phyloP scores from a whole-genome alignment of 1,284 basidiomycete genomes.

The Rhodotorula sp. region DNA sequence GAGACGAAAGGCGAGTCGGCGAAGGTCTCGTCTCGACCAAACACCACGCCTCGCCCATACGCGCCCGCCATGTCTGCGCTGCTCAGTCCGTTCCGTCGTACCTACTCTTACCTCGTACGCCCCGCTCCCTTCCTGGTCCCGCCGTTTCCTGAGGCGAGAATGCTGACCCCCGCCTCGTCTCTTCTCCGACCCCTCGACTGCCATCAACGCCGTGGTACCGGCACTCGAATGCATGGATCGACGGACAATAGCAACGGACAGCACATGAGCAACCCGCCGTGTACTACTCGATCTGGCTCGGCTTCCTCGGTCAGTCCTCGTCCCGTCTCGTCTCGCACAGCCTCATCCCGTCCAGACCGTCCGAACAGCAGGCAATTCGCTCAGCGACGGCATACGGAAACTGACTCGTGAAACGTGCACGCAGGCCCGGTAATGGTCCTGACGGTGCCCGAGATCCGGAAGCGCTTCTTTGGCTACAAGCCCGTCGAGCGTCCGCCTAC shows the following conservation, averaged over 20 bases:
- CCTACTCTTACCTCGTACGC: conserved; percentile 37
- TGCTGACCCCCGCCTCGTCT: conserved; percentile 1
- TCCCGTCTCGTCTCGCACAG: neutral
- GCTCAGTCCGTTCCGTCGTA: conserved; percentile 29
- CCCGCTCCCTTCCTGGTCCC: too few species aligned
- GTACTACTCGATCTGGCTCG: conserved; percentile 80
- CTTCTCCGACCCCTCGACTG: neutral
- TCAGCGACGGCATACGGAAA: too few species aligned
- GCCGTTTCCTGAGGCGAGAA: neutral
- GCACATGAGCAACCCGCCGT: conserved; percentile 91
- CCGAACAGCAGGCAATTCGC: too few species aligned
- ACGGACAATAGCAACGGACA: conserved; percentile 61
- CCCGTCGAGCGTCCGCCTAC: conserved; percentile 73
- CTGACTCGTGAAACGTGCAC: too few species aligned
- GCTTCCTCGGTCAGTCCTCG: conserved; percentile 50
- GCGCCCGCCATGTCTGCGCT: conserved; percentile 28
- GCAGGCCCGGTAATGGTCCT: conserved; percentile 73
- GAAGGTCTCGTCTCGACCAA: too few species aligned
- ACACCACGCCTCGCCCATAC: neutral
- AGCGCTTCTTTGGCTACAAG: conserved; percentile 64
- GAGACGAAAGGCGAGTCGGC: too few species aligned
- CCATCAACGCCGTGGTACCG: neutral
- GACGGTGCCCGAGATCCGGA: conserved; percentile 74
- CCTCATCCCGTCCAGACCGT: neutral
- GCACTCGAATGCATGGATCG: neutral